A percentile compares a stretch with the other conserved stretches of the same genome.
Conservation (phyloP, 495 filamentous ascomycete genomes). For the Trichoderma asperelloides region DNA sequence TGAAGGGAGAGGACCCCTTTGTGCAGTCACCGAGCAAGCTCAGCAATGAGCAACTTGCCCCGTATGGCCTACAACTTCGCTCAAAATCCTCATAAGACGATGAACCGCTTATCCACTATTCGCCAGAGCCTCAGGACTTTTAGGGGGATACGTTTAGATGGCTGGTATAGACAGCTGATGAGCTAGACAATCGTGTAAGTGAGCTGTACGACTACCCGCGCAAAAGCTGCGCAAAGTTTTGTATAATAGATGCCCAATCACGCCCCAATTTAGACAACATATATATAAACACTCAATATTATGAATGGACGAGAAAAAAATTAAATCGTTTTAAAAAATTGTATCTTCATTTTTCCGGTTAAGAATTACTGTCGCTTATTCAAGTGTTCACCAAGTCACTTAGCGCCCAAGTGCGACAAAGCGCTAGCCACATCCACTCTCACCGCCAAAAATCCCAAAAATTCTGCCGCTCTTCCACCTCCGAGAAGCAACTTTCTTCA, state of each 20-base stretch:
- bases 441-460: slow-evolving; percentile 4
- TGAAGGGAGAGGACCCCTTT: slow-evolving; percentile 74
- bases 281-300: neutral
- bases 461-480: slow-evolving; percentile 6
- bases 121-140: neutral
- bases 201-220: neutral
- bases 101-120: neutral
- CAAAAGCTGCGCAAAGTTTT: neutral
- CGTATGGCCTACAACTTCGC: slow-evolving; percentile 53
- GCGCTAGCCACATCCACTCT: neutral
- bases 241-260: neutral
- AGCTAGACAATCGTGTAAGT: neutral
- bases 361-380: too few relatives aligned
- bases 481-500: neutral
- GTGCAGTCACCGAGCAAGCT: slow-evolving; percentile 65
- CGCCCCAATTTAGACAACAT: neutral
- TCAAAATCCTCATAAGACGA: neutral
- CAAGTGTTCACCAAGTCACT: too few relatives aligned
- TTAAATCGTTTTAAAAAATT: too few relatives aligned
- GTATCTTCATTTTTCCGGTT: too few relatives aligned
- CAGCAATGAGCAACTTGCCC: slow-evolving; percentile 52
- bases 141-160: neutral
- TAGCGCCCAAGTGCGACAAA: neutral
- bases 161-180: neutral
- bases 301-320: neutral